These are phyloP conservation scores for Talaromyces adpressus DNA, from an alignment of 495 filamentous ascomycete genomes.

Conservation along the genomic window DNA sequence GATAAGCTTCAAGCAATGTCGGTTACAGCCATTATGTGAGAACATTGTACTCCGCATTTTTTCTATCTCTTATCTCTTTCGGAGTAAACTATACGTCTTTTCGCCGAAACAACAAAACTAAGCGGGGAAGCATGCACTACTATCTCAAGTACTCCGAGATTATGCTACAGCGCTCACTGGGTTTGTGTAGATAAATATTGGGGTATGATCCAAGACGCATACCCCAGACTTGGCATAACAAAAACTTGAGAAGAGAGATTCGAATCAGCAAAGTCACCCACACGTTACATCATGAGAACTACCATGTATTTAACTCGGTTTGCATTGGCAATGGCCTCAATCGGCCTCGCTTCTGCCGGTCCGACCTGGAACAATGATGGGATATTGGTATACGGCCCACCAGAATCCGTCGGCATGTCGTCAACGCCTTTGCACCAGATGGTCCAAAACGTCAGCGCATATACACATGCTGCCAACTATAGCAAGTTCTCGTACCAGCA, in stretches of 20 bases:
- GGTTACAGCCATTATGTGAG: neutral
- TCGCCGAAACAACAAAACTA: neutral
- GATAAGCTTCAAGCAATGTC: neutral
- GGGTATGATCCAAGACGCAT: neutral
- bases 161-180: neutral
- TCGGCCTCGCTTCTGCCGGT: constrained; percentile 1
- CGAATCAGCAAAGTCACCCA: too few species aligned
- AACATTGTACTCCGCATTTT: neutral
- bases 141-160: neutral
- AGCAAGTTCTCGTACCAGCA: constrained; percentile 10
- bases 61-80: neutral
- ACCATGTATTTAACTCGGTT: neutral
- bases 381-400: constrained; percentile 14
- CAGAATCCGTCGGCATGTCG: constrained; percentile 19
- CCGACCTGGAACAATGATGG: constrained; percentile 3
- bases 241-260: neutral
- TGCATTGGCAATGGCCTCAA: neutral
- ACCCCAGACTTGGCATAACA: neutral
- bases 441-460: constrained; percentile 18
- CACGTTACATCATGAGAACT: neutral
- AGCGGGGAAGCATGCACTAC: neutral
- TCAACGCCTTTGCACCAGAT: constrained; percentile 14
- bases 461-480: constrained; percentile 20
- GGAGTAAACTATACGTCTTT: neutral
- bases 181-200: neutral